Evolutionary conservation across 169 alveolate genomes (phyloP).

Genomic region (Plasmodium inui): DNA sequence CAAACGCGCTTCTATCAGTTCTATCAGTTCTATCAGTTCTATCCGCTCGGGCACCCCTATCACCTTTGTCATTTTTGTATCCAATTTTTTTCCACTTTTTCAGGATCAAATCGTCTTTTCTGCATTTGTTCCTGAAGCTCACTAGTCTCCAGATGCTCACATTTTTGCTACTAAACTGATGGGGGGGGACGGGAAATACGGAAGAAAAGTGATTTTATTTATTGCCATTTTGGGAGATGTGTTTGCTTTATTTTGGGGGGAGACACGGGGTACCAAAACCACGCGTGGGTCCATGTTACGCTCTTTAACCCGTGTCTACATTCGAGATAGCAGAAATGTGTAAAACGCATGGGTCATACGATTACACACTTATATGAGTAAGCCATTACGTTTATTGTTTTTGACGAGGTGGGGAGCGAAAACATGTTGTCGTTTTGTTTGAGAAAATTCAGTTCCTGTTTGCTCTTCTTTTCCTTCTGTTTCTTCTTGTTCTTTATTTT

Average conservation of each 20-base stretch:
- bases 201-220: not conserved
- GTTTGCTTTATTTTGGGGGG: not conserved
- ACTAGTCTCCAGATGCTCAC: constrained; percentile 81
- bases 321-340: not conserved
- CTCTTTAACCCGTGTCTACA: not conserved
- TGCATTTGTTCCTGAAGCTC: constrained; percentile 82
- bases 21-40: not conserved
- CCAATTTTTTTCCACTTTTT: constrained; percentile 83
- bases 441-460: constrained; percentile 39
- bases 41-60: not conserved
- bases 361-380: not conserved
- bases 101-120: constrained; percentile 83
- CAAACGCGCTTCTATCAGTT: not conserved
- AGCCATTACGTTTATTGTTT: constrained; percentile 39
- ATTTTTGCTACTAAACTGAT: constrained; percentile 67
- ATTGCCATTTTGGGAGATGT: not conserved
- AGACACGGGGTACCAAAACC: not conserved
- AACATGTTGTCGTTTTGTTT: constrained; percentile 61
- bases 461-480: constrained; percentile 71
- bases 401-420: constrained; percentile 71
- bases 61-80: constrained; percentile 62
- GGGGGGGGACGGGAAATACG: not conserved
- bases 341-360: not conserved
- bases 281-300: not conserved
- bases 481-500: constrained; percentile 64